phyloP scores from a whole-genome alignment of 495 filamentous ascomycete genomes.

The Penicillium paxilli region DNA sequence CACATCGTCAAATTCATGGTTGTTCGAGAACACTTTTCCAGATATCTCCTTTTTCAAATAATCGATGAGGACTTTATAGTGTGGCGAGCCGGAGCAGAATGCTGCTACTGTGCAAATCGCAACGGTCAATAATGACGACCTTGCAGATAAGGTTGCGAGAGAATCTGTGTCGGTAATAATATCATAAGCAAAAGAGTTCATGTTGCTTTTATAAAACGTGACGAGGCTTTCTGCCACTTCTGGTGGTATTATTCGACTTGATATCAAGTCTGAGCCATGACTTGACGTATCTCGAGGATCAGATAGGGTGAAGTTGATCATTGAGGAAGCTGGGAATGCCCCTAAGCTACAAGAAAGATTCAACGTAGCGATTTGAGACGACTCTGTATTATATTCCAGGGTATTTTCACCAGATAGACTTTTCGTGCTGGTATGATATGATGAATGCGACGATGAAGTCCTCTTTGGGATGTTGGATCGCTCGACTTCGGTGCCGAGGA shows the following conservation, averaged over 20 bases:
- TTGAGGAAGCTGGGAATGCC: constrained; percentile 6
- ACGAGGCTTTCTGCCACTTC: neutral
- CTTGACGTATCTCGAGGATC: neutral
- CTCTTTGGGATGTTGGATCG: neutral
- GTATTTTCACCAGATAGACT: neutral
- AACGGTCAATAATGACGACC: constrained; percentile 4
- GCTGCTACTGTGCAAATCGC: constrained; percentile 10
- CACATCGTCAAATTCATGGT: constrained; percentile 8
- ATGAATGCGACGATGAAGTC: neutral
- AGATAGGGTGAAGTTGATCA: neutral
- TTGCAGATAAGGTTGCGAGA: neutral
- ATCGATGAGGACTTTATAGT: neutral
- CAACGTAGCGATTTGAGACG: neutral
- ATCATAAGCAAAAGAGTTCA: constrained; percentile 1
- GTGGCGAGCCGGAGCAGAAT: neutral
- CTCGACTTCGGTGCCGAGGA: neutral
- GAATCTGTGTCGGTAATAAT: neutral
- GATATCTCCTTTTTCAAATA: constrained; percentile 2
- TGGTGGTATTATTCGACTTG: neutral
- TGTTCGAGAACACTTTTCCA: neutral
- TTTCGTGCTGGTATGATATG: neutral
- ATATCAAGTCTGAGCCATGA: neutral
- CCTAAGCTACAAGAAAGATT: constrained; percentile 6
- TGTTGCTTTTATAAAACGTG: neutral
- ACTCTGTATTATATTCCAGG: neutral